These are phyloP conservation scores for Pichia rugopelliculosa DNA, from an alignment of 805 yeast genomes.

Conservation along the genomic window DNA sequence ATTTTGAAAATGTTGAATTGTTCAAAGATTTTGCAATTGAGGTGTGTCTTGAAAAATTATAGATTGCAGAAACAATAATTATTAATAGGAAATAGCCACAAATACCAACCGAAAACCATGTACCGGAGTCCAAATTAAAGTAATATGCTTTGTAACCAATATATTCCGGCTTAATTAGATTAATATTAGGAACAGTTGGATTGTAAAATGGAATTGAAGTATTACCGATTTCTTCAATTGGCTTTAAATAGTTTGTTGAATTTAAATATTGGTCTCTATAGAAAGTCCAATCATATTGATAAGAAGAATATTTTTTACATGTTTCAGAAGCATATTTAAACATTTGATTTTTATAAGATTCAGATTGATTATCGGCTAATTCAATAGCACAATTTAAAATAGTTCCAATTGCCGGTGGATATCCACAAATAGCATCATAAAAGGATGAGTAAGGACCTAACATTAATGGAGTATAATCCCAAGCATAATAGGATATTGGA, in stretches of 20 bases:
- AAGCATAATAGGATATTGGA: conserved; percentile 3
- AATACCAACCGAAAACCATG: conserved; percentile 30
- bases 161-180: background rate
- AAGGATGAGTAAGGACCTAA: background rate
- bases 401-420: conserved; percentile 17
- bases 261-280: conserved; percentile 22
- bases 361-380: conserved; percentile 2
- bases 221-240: conserved; percentile 6
- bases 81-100: conserved; percentile 34
- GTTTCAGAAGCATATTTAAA: background rate
- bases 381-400: conserved; percentile 11
- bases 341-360: background rate
- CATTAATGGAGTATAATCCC: conserved; percentile 10
- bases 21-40: conserved; percentile 24
- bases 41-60: conserved; percentile 26
- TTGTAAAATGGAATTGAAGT: conserved; percentile 10
- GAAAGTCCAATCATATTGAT: conserved; percentile 15
- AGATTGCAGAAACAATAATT: conserved; percentile 29
- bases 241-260: conserved; percentile 22
- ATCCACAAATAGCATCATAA: conserved; percentile 11
- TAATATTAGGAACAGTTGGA: conserved; percentile 14
- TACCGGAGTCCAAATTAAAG: conserved; percentile 22
- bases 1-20: conserved; percentile 19
- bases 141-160: conserved; percentile 15
- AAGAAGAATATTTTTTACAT: conserved; percentile 10